Evolutionary conservation across 371 early-diverging fungal genomes (phyloP).

Genomic region (Umbelopsis sp.): DNA sequence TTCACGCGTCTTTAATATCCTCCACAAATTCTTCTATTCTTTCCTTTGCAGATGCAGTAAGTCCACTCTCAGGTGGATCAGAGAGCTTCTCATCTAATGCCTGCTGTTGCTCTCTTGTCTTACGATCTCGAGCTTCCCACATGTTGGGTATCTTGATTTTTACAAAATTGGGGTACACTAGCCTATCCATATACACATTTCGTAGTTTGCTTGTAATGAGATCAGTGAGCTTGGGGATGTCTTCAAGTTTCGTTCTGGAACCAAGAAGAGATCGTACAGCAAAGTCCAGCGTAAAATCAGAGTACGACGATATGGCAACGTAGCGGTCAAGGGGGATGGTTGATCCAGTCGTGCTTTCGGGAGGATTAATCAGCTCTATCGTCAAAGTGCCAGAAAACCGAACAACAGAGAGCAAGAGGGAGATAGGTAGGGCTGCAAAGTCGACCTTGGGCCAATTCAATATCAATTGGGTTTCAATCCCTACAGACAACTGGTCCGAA

Average conservation of each 20-base stretch:
- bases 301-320: conserved; percentile 65
- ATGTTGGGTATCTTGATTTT: conserved; percentile 54
- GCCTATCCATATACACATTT: conserved; percentile 68
- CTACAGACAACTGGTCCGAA: conserved; percentile 76
- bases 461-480: conserved; percentile 81
- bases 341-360: conserved; percentile 42
- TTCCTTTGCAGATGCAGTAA: conserved; percentile 4
- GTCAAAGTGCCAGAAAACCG: conserved; percentile 83
- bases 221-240: conserved; percentile 88
- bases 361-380: conserved; percentile 51
- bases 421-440: conserved; percentile 90
- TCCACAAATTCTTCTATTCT: conserved; percentile 18
- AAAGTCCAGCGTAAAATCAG: conserved; percentile 83
- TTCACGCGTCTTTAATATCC: conserved; percentile 11
- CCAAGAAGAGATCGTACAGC: conserved; percentile 88
- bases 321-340: conserved; percentile 55
- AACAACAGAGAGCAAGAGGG: conserved; percentile 79
- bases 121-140: conserved; percentile 37
- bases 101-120: conserved; percentile 27
- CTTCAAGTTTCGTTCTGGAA: conserved; percentile 91
- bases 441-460: conserved; percentile 89
- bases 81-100: conserved; percentile 17
- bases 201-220: conserved; percentile 77
- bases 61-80: background rate
- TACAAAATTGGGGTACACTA: conserved; percentile 66